Evolutionary conservation across 768 basidiomycete genomes (phyloP), one percentile per base, ranked within the genome.

Genomic region (Termitomyces sp.): DNA sequence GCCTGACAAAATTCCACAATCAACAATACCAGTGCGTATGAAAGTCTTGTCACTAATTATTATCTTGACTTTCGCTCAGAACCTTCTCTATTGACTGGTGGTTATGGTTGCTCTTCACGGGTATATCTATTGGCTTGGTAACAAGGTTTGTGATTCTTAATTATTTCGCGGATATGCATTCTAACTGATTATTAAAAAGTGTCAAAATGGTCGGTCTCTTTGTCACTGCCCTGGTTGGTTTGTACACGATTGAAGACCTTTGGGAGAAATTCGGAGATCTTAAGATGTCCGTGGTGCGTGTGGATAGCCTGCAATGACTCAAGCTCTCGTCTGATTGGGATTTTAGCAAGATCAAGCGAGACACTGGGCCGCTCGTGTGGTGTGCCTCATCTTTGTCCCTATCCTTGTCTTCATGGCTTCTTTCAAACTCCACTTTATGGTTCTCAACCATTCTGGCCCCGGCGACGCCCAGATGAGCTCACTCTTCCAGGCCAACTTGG

Each of bases 381-480:
- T 79, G 6, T 94, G 93, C 69, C 78, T 99, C 42, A 98, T 98
- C 65, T 65, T 96, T 59, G 75, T 98, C 7, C 97, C 97, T 1
- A 82, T 95, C 64, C 78, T 93, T 59, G 92, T 98, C 63, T 99
- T 97, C 77, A 90, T 95, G 84, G 74, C 85, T 18, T 90, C 85
- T 22, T 99, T 99, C 86, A 97, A 98, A 73, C 77, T 97, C 20
- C 97, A 99, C 71, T 99, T 99, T 77, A 69, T 98, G 70, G 81
- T 99, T 61, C 77, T 99, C 52, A 95, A 92, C 69, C 92, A 94
- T 62, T 89, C 92, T 14, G 96, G 96, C 40, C 92, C 97, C 22
- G 97, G 96, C 16, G 96, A 99, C 68, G 90, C 96, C 2, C 96
- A 98, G 70, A 99, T 99, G 96, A 93, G 90, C 69, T 97, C 94